A percentile compares a stretch with the other conserved stretches of the same genome.
Conservation (phyloP, 2,329 filamentous ascomycete genomes). For the Corinectria fuckeliana region DNA sequence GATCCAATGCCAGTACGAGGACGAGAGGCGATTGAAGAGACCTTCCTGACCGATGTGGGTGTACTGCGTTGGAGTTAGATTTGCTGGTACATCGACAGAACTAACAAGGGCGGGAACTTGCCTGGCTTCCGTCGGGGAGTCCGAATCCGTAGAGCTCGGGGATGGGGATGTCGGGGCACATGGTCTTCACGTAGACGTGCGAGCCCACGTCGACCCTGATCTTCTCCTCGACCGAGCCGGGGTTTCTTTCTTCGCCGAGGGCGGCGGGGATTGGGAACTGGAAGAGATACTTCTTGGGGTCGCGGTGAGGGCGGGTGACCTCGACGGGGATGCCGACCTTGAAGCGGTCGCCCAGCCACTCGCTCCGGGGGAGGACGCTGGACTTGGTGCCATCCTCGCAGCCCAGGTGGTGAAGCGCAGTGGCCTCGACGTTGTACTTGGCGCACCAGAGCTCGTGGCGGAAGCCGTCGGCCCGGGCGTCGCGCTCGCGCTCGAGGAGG, state of each 20-base stretch:
- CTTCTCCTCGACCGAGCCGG: constrained; percentile 3
- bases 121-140: background rate
- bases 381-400: background rate
- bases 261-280: background rate
- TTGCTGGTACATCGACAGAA: too few relatives aligned
- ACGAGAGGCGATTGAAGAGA: background rate
- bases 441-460: background rate
- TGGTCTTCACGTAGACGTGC: background rate
- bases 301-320: too few relatives aligned
- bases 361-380: background rate
- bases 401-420: background rate
- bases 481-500: background rate
- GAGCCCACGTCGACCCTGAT: background rate
- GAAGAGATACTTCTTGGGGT: background rate
- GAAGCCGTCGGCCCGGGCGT: too few relatives aligned
- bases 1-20: too few relatives aligned
- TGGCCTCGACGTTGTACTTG: background rate
- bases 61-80: background rate
- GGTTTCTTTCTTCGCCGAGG: background rate
- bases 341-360: background rate
- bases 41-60: background rate
- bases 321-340: background rate
- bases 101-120: background rate
- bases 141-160: background rate
- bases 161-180: background rate